Percentiles rank a stretch among this genome's conserved stretches.
Evolutionary conservation across 352 stramenopile species (phyloP).

Genomic region (Globisporangium paroecandrum): DNA sequence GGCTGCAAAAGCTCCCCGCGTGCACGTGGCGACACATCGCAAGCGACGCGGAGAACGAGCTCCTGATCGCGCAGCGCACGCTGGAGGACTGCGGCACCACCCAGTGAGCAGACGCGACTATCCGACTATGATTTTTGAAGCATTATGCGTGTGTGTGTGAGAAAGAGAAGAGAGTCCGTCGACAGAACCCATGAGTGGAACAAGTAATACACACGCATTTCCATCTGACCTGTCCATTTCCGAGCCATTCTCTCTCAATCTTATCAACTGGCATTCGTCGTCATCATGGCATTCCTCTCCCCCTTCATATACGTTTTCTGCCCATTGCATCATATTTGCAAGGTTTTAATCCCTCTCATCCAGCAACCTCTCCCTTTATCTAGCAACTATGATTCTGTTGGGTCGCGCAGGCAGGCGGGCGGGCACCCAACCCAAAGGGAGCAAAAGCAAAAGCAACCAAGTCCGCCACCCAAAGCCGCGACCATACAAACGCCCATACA

Average conservation of each 20-base stretch:
- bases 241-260: background rate
- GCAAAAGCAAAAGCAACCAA: constrained; percentile 1
- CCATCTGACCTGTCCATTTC: background rate
- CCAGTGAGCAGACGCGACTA: background rate
- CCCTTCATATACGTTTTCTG: background rate
- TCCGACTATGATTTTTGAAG: background rate
- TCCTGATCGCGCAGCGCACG: constrained; percentile 44
- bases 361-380: background rate
- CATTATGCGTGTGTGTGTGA: background rate
- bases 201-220: background rate
- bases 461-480: constrained; percentile 1
- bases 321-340: background rate
- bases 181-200: background rate
- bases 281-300: background rate
- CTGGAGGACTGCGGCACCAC: constrained; percentile 33
- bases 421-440: background rate
- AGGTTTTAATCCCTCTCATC: background rate
- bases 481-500: constrained; percentile 18
- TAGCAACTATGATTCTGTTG: background rate
- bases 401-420: background rate
- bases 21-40: constrained; percentile 42
- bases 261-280: background rate
- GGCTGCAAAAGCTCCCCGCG: constrained; percentile 27
- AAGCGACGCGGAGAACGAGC: constrained; percentile 29
- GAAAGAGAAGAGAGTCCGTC: background rate